These are phyloP conservation scores for Strombidium stylifer DNA, from an alignment of 73 alveolate species.

Conservation along the genomic window DNA sequence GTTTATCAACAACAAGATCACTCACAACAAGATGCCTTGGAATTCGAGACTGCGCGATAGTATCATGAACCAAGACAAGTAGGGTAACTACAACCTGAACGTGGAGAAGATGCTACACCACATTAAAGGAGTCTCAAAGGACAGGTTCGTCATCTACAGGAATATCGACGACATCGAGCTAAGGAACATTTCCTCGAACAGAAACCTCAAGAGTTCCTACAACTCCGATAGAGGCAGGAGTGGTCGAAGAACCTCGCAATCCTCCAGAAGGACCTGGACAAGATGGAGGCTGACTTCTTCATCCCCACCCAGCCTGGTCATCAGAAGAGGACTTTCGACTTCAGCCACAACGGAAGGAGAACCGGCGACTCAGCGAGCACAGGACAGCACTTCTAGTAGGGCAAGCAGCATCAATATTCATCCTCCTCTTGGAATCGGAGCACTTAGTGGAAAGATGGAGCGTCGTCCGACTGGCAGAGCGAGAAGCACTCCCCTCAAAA, in stretches of 20 bases:
- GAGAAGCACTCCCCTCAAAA: no score
- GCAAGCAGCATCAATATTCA: no score
- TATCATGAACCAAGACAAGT: constrained; percentile 2
- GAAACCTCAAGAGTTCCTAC: no score
- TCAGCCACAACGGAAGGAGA: no score
- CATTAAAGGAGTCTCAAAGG: not conserved
- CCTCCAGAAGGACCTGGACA: not conserved
- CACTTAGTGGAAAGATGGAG: no score
- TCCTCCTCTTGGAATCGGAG: no score
- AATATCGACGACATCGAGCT: not conserved
- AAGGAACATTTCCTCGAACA: not conserved
- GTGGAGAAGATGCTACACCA: not conserved
- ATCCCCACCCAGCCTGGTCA: not conserved
- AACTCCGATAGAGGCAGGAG: not conserved
- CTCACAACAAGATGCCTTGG: constrained; percentile 4
- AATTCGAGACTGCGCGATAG: not conserved
- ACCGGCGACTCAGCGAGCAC: no score
- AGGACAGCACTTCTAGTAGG: no score
- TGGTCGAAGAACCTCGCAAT: not conserved
- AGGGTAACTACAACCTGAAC: not conserved
- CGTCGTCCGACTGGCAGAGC: no score
- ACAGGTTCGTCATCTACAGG: constrained; percentile 4
- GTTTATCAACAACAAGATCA: not conserved
- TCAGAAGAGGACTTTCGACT: not conserved
- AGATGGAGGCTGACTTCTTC: not conserved